Evolutionary conservation across 495 filamentous ascomycete species (phyloP).

Genomic region (Margaritispora aquatica): DNA sequence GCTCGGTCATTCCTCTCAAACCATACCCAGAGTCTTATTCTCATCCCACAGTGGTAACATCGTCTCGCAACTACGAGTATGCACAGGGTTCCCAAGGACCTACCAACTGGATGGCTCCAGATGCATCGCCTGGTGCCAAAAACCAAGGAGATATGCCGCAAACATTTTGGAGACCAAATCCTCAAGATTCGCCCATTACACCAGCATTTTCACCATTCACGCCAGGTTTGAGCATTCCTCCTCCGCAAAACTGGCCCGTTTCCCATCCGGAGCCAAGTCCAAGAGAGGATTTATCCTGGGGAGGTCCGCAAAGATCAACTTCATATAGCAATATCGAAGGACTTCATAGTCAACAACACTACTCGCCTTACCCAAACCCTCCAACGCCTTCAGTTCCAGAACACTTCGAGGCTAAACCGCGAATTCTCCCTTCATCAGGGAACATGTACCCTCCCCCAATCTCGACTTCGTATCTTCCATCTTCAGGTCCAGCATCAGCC

Average conservation of each 20-base stretch:
- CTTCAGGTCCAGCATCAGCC: slow-evolving; percentile 4
- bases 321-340: slow-evolving; percentile 25
- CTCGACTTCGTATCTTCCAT: slow-evolving; percentile 7
- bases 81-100: slow-evolving; percentile 9
- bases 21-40: slow-evolving; percentile 7
- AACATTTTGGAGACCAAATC: slow-evolving; percentile 21
- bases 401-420: slow-evolving; percentile 20
- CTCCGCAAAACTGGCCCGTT: slow-evolving; percentile 22
- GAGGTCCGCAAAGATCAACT: slow-evolving; percentile 22
- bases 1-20: slow-evolving; percentile 6
- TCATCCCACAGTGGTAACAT: slow-evolving; percentile 15
- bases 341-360: slow-evolving; percentile 18
- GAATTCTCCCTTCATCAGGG: slow-evolving; percentile 14
- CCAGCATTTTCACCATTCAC: slow-evolving; percentile 24
- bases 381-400: slow-evolving; percentile 7
- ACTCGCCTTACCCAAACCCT: slow-evolving; percentile 10
- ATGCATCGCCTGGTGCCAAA: slow-evolving; percentile 21
- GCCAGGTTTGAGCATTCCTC: slow-evolving; percentile 18
- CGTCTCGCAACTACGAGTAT: slow-evolving; percentile 23
- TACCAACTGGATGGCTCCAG: slow-evolving; percentile 26
- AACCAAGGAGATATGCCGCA: slow-evolving; percentile 12
- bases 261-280: slow-evolving; percentile 16
- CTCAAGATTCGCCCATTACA: slow-evolving; percentile 25
- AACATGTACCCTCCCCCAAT: slow-evolving; percentile 23
- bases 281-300: slow-evolving; percentile 24